These are phyloP conservation scores for Boletus bicolor DNA, from an alignment of 768 basidiomycete species.

Conservation along the genomic window DNA sequence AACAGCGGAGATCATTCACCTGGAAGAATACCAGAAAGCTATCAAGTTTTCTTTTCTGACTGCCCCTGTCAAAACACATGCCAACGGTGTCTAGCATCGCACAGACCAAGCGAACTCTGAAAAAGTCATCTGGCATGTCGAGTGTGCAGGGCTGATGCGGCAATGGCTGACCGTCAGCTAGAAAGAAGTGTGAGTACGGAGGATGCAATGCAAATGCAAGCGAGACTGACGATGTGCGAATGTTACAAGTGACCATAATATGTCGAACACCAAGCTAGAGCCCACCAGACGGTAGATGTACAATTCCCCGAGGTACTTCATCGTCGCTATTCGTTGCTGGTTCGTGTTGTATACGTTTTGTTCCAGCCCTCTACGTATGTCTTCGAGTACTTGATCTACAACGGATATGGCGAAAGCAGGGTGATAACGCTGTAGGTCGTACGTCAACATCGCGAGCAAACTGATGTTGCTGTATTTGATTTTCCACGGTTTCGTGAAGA, in stretches of 20 bases:
- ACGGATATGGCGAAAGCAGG: conserved; percentile 84
- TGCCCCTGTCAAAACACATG: conserved; percentile 95
- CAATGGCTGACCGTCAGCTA: conserved; percentile 86
- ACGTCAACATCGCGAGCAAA: conserved; percentile 89
- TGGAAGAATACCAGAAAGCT: conserved; percentile 92
- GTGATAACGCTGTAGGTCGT: conserved; percentile 91
- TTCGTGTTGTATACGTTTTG: conserved; percentile 94
- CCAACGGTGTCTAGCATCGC: conserved; percentile 93
- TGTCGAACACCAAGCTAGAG: conserved; percentile 89
- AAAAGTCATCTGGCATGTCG: conserved; percentile 95
- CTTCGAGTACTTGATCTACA: conserved; percentile 93
- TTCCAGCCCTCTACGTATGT: conserved; percentile 86
- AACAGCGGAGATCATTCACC: conserved; percentile 40
- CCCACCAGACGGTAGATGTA: conserved; percentile 94
- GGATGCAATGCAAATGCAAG: not conserved
- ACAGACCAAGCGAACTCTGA: conserved; percentile 89
- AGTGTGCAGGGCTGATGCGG: conserved; percentile 71
- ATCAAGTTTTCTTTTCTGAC: conserved; percentile 90
- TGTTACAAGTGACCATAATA: conserved; percentile 89
- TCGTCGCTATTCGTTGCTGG: conserved; percentile 84
- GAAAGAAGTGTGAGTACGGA: conserved; percentile 11
- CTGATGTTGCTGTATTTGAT: conserved; percentile 89
- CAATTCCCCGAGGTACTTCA: conserved; percentile 95
- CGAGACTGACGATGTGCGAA: conserved; percentile 87
- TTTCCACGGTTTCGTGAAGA: conserved; percentile 99